Evolutionary conservation across 345 rosid genomes (phyloP).

Genomic region (Populus davidiana): DNA sequence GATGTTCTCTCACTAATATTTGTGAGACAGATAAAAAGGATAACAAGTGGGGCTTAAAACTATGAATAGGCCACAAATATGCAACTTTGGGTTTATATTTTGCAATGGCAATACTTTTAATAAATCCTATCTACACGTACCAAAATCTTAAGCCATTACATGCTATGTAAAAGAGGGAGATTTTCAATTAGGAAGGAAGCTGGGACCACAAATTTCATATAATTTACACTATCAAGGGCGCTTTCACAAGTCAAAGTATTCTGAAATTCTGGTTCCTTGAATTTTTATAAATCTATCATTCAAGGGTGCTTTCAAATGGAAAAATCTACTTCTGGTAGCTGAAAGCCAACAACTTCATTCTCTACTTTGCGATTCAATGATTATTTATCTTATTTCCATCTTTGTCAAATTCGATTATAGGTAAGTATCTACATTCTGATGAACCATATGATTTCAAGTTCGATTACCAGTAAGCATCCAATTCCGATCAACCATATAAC

Average conservation of each 20-base stretch:
- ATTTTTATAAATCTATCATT: not conserved
- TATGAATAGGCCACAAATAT: not conserved
- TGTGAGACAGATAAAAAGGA: not conserved
- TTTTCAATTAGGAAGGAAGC: not conserved
- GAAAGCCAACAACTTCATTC: not conserved
- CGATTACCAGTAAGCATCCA: not conserved
- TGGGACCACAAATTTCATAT: not conserved
- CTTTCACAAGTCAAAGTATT: not conserved
- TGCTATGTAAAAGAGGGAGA: not conserved
- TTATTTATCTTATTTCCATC: not conserved
- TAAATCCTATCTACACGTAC: not conserved
- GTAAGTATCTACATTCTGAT: not conserved
- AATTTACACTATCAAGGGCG: not conserved
- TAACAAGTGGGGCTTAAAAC: not conserved
- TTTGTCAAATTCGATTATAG: not conserved
- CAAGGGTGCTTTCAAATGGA: not conserved
- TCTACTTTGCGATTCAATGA: not conserved
- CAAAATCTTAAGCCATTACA: not conserved
- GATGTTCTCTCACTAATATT: not conserved
- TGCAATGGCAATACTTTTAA: not conserved
- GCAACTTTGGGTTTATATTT: not conserved
- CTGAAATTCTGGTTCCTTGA: not conserved
- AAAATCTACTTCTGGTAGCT: not conserved
- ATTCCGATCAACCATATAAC: not conserved
- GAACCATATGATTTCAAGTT: not conserved